Base-by-base conservation (phyloP, 345 rosid species). In the Murraya paniculata region DNA sequence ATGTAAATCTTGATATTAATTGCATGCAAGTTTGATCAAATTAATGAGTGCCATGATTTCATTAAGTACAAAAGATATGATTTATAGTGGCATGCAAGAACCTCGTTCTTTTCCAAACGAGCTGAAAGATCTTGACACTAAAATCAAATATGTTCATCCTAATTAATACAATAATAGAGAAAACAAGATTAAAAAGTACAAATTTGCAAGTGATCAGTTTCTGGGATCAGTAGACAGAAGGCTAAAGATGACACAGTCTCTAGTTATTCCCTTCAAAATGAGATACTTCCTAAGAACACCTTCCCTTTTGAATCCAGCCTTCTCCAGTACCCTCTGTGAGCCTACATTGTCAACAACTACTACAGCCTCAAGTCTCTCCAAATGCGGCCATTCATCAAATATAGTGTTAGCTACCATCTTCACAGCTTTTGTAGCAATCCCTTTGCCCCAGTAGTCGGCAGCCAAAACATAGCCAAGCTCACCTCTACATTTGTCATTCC, bases 311-410 rank as follows among this genome's bases (percentile, higher is more conserved):
- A 92, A 91, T 61, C 94, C 94, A 80, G 87, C 92, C 60, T 94
- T 91, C 78, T 90, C 91, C 71, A 89, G 73, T 77, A 85, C 94
- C 82, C 81, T 90, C 57, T 86, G 92, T 22, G 94, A 94, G 3
- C 88, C 92, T 0, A 78, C 82, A 55, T 94, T 90, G 1, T 86
- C 85, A 0, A 91, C 87, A 48, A 87, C 91, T 0, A 89, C 94
- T 9, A 89, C 35, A 22, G 93, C 96, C 66, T 91, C 93, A 22
- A 91, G 78, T 73, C 94, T 90, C 86, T 87, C 84, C 89, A 91
- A 69, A 67, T 86, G 77, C 21, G 87, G 87, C 81, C 72, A 79
- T 64, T 94, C 95, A 14, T 39, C 55, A 53, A 91, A 92, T 59
- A 90, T 82, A 14, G 83, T 81, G 2, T 64, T 57, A 27, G 76